phyloP scores from a whole-genome alignment of 2,329 filamentous ascomycete genomes.

The Dactylellina sp. region DNA sequence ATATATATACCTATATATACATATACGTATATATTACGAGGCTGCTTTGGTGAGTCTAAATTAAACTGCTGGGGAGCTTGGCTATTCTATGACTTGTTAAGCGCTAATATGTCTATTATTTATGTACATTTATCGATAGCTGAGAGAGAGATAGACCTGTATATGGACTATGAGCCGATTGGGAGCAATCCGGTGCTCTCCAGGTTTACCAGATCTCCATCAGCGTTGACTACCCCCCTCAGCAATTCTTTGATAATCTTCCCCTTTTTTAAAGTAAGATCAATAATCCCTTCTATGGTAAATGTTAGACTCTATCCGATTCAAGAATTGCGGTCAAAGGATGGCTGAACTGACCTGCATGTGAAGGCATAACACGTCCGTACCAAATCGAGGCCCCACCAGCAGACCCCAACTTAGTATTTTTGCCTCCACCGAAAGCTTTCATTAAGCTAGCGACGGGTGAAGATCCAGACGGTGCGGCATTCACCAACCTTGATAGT shows the following conservation, averaged over 20 bases:
- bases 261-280: slow-evolving; percentile 76
- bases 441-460: slow-evolving; percentile 65
- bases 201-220: slow-evolving; percentile 64
- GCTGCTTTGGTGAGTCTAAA: no score
- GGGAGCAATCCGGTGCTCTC: slow-evolving; percentile 9
- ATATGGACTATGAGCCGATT: not conserved
- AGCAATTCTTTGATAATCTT: slow-evolving; percentile 77
- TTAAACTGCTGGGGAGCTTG: no score
- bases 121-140: not conserved
- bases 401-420: slow-evolving; percentile 61
- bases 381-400: slow-evolving; percentile 81
- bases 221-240: slow-evolving; percentile 73
- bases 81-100: not conserved
- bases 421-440: slow-evolving; percentile 68
- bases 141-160: not conserved
- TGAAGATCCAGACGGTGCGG: slow-evolving; percentile 8
- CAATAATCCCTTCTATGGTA: slow-evolving; percentile 72
- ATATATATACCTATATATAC: no score
- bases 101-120: not conserved
- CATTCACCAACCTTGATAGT: slow-evolving; percentile 32
- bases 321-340: not conserved
- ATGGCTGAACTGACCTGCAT: slow-evolving; percentile 68
- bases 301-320: not conserved
- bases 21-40: no score
- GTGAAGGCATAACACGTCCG: slow-evolving; percentile 77